phyloP scores from a whole-genome alignment of 805 yeast genomes.

The Ascoidea tarda region DNA sequence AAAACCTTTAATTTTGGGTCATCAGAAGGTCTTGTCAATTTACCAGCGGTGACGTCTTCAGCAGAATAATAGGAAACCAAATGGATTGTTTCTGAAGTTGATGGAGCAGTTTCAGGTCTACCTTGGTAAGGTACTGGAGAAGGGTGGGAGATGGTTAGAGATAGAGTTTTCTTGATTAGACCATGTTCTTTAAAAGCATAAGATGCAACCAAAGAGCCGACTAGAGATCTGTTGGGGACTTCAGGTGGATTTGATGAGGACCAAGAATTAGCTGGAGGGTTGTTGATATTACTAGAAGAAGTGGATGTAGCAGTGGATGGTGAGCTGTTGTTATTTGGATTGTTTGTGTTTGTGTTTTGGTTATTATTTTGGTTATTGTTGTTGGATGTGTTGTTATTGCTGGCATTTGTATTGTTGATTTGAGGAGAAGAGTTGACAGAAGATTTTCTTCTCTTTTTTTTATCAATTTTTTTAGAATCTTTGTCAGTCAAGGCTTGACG shows the following conservation, averaged over 20 bases:
- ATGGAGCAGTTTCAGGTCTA: conserved; percentile 10
- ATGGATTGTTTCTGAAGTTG: conserved; percentile 38
- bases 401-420: no score
- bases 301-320: conserved; percentile 4
- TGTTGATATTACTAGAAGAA: conserved; percentile 11
- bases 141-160: conserved; percentile 34
- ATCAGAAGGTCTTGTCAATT: conserved; percentile 43
- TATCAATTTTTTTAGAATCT: conserved; percentile 27
- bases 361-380: no score
- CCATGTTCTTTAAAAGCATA: conserved; percentile 61
- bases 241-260: conserved; percentile 1
- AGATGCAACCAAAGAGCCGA: conserved; percentile 43
- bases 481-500: conserved; percentile 26
- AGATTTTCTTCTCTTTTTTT: conserved; percentile 13
- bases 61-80: conserved; percentile 69
- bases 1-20: conserved; percentile 34
- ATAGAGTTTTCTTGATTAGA: conserved; percentile 69
- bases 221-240: conserved; percentile 25
- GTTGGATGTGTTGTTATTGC: neutral
- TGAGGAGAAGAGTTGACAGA: neutral
- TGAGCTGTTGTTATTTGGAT: conserved; percentile 1
- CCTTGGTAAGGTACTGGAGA: conserved; percentile 5
- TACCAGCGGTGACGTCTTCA: conserved; percentile 51
- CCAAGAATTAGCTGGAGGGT: neutral
- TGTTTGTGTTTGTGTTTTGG: no score